Base-by-base conservation (phyloP, 2,329 filamentous ascomycete species). In the Claviceps maximensis region DNA sequence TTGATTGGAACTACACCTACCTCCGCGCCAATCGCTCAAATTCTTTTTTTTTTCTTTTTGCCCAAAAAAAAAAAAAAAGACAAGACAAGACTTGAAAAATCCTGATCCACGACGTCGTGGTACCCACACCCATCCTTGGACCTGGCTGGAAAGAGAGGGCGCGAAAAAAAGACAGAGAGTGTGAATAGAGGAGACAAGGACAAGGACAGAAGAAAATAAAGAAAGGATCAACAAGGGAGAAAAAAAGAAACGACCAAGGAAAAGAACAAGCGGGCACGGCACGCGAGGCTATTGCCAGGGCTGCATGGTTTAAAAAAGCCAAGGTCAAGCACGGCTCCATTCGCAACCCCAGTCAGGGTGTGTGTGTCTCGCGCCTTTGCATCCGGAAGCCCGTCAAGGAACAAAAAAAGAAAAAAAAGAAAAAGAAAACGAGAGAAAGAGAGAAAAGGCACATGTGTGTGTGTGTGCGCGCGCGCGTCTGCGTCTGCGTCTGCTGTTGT, bases 331-430 rank as follows among this genome's bases (percentile, higher is more conserved):
- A 52, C 42, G 50, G 47, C 42, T 53, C 51, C 47, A 48, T 48
- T 51, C 36, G 21, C 48, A 50, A 50, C 40, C 54, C 54, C 48
- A 55, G 54, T 53, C 51, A 50, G 49, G 50, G 53, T 29, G 36
- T 40, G 42, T 45, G 53, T 55, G 54, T 55, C 54, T 55, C 54
- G 54, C 54, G 54, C 54, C 47, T 51, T 45, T 53, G 51, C 45
- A 53, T 53, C 54, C 54, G 54, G 36, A 50, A 53, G 49, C 54
- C 54, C 48, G 38, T 52, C 54, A 53, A 50, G 31, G n/a, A 40
- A 15, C 10, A 23, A 44, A 25, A 13, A 15, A 15, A 44, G 13
- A 44, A 44, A 44, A 13, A 23, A 25, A 44, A 23, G 23, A 25
- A 13, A 15, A 15, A 44, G 13, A 44, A 44, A 44, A 13, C 36